Percentiles rank a stretch among this genome's conserved stretches.
These are phyloP conservation scores for Pleurotus ostreatus DNA, from an alignment of 768 basidiomycete genomes.

Conservation along the genomic window DNA sequence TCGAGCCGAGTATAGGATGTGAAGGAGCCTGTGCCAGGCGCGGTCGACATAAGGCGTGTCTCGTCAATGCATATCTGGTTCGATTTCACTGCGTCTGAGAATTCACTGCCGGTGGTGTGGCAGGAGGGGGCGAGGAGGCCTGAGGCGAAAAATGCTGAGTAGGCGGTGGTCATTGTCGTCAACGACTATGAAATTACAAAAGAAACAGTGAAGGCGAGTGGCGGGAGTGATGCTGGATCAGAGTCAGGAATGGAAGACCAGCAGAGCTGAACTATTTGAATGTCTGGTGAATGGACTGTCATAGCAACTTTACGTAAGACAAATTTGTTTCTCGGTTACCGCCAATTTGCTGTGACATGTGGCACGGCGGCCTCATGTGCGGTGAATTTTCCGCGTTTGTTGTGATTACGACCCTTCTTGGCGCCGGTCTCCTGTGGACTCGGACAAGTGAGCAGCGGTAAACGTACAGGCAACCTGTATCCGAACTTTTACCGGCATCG, in stretches of 20 bases:
- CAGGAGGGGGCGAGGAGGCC: constrained; percentile 49
- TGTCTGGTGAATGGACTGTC: background rate
- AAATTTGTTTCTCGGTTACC: constrained; percentile 4
- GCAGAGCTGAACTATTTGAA: constrained; percentile 1
- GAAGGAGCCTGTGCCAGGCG: background rate
- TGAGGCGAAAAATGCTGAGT: constrained; percentile 69
- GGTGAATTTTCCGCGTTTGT: background rate
- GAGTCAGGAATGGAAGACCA: background rate
- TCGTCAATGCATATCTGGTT: constrained; percentile 4
- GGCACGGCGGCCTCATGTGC: constrained; percentile 1
- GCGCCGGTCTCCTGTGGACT: too few relatives aligned
- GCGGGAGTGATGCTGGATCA: background rate
- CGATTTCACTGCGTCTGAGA: background rate
- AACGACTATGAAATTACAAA: constrained; percentile 1
- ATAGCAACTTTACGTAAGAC: constrained; percentile 7
- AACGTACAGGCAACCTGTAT: too few relatives aligned
- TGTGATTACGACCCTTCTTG: too few relatives aligned
- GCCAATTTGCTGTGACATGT: background rate
- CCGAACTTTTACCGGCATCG: too few relatives aligned
- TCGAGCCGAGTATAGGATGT: background rate
- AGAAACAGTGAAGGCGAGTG: background rate
- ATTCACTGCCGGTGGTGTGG: background rate
- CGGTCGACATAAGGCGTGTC: background rate
- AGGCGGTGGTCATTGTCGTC: constrained; percentile 31
- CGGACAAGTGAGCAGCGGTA: too few relatives aligned